These are phyloP conservation scores for Cladosporium phlei DNA, from an alignment of 2,329 filamentous ascomycete genomes.

Conservation along the genomic window DNA sequence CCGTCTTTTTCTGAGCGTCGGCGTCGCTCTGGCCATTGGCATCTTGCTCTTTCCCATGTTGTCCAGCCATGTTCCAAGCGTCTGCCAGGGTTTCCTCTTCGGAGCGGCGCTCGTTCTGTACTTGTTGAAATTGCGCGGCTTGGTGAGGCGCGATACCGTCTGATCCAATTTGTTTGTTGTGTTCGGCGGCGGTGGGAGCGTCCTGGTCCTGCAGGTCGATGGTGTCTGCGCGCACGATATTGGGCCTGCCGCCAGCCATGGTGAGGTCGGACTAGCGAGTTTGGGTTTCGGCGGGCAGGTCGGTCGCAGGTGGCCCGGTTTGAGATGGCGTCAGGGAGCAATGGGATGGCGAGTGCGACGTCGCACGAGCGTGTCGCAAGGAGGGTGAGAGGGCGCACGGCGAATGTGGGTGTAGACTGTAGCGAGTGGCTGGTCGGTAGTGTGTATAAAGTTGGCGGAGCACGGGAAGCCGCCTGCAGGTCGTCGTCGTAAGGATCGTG, in stretches of 20 bases:
- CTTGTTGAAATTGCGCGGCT: slow-evolving; percentile 74
- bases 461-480: too few species aligned
- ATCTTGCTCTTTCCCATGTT: slow-evolving; percentile 40
- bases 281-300: too few species aligned
- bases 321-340: too few species aligned
- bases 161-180: slow-evolving; percentile 55
- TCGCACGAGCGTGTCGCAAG: too few species aligned
- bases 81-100: slow-evolving; percentile 65
- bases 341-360: too few species aligned
- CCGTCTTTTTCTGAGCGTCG: slow-evolving; percentile 22
- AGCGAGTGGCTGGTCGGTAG: too few species aligned
- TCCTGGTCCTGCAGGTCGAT: slow-evolving; percentile 87
- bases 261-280: neutral
- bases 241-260: slow-evolving; percentile 12
- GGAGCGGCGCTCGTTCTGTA: slow-evolving; percentile 66
- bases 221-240: slow-evolving; percentile 59
- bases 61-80: slow-evolving; percentile 42
- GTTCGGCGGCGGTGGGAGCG: slow-evolving; percentile 78
- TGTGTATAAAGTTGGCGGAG: too few species aligned
- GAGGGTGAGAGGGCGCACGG: too few species aligned
- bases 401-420: too few species aligned
- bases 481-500: too few species aligned
- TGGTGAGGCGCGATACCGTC: slow-evolving; percentile 71
- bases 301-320: too few species aligned
- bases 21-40: slow-evolving; percentile 48